phyloP scores from a whole-genome alignment of 371 early-diverging fungal species.

The Zancudomyces culisetae region DNA sequence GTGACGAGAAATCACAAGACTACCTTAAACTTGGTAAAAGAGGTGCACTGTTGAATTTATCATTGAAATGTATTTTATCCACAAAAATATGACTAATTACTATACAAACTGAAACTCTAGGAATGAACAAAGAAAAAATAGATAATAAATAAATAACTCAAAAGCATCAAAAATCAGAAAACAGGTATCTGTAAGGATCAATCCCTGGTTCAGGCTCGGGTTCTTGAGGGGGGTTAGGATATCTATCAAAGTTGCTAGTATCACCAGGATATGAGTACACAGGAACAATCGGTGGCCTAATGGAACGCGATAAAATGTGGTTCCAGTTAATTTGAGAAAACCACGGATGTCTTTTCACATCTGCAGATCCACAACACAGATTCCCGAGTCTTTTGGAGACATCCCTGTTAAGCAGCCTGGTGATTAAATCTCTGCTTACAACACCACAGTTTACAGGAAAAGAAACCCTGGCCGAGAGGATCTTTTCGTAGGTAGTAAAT shows the following conservation, averaged over 20 bases:
- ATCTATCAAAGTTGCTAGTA: conserved; percentile 86
- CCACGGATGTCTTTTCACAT: conserved; percentile 76
- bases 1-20: too few relatives aligned
- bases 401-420: conserved; percentile 74
- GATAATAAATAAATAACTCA: too few relatives aligned
- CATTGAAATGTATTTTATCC: too few relatives aligned
- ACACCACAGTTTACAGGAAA: conserved; percentile 86
- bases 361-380: conserved; percentile 49
- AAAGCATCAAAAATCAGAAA: conserved; percentile 19
- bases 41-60: too few relatives aligned
- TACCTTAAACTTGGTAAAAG: too few relatives aligned
- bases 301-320: conserved; percentile 40
- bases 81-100: too few relatives aligned
- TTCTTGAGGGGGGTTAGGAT: conserved; percentile 43
- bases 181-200: conserved; percentile 24
- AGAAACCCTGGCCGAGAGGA: conserved; percentile 64
- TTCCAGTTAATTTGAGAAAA: conserved; percentile 90
- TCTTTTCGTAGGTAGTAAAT: conserved; percentile 83
- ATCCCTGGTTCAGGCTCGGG: conserved; percentile 25
- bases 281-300: conserved; percentile 83
- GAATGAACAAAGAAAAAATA: too few relatives aligned
- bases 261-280: conserved; percentile 72
- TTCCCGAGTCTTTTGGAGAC: conserved; percentile 83
- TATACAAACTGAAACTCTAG: too few relatives aligned
- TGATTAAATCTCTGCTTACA: conserved; percentile 78